Conservation (phyloP, 352 stramenopile species). For the Thalassiosira hispida region DNA sequence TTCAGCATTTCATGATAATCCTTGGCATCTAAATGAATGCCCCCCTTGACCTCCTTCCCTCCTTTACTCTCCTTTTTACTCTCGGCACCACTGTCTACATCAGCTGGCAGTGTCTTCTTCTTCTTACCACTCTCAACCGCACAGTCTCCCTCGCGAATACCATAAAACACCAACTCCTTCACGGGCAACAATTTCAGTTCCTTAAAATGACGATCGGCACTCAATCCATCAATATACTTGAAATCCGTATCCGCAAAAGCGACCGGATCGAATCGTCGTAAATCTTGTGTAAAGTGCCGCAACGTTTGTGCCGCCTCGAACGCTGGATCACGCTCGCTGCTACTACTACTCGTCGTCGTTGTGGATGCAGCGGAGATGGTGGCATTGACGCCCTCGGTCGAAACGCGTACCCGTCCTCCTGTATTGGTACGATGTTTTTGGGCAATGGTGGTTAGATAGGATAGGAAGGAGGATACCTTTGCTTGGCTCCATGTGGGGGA, state of each 20-base stretch:
- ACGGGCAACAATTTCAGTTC: slow-evolving; percentile 85
- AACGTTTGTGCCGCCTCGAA: slow-evolving; percentile 59
- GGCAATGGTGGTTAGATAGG: slow-evolving; percentile 67
- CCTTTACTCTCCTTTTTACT: background rate
- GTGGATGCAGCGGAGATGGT: slow-evolving; percentile 69
- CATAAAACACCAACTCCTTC: slow-evolving; percentile 87
- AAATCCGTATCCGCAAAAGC: slow-evolving; percentile 72
- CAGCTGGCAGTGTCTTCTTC: background rate
- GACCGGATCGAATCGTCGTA: slow-evolving; percentile 67
- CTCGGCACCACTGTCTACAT: background rate
- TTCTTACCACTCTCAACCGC: slow-evolving; percentile 28
- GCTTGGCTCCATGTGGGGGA: slow-evolving; percentile 57
- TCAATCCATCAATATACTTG: slow-evolving; percentile 76
- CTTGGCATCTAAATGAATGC: slow-evolving; percentile 79
- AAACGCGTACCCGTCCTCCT: slow-evolving; percentile 82
- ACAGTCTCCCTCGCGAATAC: slow-evolving; percentile 69
- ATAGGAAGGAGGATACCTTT: slow-evolving; percentile 64
- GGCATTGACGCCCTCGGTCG: slow-evolving; percentile 83
- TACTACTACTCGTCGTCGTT: background rate
- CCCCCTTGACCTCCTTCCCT: slow-evolving; percentile 33
- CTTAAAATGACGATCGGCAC: slow-evolving; percentile 80
- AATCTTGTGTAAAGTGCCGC: slow-evolving; percentile 70
- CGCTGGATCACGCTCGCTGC: slow-evolving; percentile 38
- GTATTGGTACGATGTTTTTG: slow-evolving; percentile 57
- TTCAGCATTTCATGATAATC: slow-evolving; percentile 86